Conservation (phyloP, 1,139 yeast genomes). For the Geotrichum aggregatum region DNA sequence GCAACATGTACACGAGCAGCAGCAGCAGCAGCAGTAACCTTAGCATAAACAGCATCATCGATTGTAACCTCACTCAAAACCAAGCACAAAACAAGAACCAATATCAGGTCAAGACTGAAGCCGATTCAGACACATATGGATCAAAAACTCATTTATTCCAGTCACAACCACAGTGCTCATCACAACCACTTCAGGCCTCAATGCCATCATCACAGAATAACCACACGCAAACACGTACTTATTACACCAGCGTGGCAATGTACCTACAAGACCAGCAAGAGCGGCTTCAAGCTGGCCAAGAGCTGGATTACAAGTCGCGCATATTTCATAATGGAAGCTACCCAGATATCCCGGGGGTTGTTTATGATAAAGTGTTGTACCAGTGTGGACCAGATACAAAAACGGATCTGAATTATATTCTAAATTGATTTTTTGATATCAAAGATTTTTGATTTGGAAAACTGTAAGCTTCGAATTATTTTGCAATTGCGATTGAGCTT, state of each 20-base stretch:
- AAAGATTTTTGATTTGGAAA: too few relatives aligned
- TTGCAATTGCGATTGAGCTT: too few relatives aligned
- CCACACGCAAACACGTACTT: slow-evolving; percentile 3
- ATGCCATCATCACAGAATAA: too few relatives aligned
- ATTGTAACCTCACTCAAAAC: not conserved
- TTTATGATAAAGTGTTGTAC: slow-evolving; percentile 9
- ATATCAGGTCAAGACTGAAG: too few relatives aligned
- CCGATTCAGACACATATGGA: too few relatives aligned
- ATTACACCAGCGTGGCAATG: slow-evolving; percentile 19
- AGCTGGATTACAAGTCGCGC: slow-evolving; percentile 8
- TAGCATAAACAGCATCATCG: not conserved
- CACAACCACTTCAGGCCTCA: not conserved
- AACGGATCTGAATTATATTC: slow-evolving; percentile 5
- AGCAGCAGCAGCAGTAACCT: not conserved
- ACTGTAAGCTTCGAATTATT: too few relatives aligned
- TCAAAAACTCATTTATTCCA: too few relatives aligned
- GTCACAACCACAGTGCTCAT: not conserved
- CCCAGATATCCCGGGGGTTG: slow-evolving; percentile 14
- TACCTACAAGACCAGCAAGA: slow-evolving; percentile 17
- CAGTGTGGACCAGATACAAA: slow-evolving; percentile 7
- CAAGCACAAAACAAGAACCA: too few relatives aligned
- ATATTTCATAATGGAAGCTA: slow-evolving; percentile 8
- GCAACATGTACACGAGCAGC: not conserved
- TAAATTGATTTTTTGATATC: slow-evolving; percentile 3
- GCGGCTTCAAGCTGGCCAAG: slow-evolving; percentile 5